A percentile compares a stretch with the other conserved stretches of the same genome.
Evolutionary conservation across 106 monocot species (phyloP).

Genomic region (Platanthera zijinensis): DNA sequence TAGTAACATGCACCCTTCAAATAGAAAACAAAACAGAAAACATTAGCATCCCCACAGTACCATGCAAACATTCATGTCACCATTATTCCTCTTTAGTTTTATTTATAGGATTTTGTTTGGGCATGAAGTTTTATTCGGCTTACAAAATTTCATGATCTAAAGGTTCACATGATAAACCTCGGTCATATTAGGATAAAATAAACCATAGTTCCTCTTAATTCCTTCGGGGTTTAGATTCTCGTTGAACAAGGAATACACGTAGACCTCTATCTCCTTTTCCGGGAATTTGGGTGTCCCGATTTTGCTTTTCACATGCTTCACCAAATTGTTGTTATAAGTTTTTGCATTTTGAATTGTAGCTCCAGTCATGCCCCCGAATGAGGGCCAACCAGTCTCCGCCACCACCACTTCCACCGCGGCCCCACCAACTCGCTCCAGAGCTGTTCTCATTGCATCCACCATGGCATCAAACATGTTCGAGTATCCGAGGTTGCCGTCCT

Average conservation of each 20-base stretch:
- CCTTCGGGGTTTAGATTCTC: too few species aligned
- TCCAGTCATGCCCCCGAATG: neutral
- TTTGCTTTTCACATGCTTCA: neutral
- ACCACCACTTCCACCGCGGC: constrained; percentile 7
- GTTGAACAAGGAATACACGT: constrained; percentile 17
- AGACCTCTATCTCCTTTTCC: constrained; percentile 8
- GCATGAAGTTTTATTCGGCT: too few species aligned
- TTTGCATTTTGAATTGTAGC: constrained; percentile 15
- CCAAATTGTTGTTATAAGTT: constrained; percentile 13
- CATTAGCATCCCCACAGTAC: too few species aligned
- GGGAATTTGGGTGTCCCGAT: constrained; percentile 22
- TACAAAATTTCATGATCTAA: too few species aligned
- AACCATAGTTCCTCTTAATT: too few species aligned
- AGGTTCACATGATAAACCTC: too few species aligned
- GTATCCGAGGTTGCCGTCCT: neutral
- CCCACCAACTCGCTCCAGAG: constrained; percentile 10
- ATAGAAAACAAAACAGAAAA: too few species aligned
- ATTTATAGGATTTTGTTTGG: too few species aligned
- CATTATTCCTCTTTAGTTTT: too few species aligned
- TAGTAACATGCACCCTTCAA: too few species aligned
- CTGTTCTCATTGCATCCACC: constrained; percentile 12
- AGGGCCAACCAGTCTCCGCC: constrained; percentile 27
- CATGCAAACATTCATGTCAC: too few species aligned
- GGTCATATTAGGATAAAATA: too few species aligned
- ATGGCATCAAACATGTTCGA: constrained; percentile 14